phyloP scores from a whole-genome alignment of 75 land plant genomes.

The Pseudotsuga menziesii region DNA sequence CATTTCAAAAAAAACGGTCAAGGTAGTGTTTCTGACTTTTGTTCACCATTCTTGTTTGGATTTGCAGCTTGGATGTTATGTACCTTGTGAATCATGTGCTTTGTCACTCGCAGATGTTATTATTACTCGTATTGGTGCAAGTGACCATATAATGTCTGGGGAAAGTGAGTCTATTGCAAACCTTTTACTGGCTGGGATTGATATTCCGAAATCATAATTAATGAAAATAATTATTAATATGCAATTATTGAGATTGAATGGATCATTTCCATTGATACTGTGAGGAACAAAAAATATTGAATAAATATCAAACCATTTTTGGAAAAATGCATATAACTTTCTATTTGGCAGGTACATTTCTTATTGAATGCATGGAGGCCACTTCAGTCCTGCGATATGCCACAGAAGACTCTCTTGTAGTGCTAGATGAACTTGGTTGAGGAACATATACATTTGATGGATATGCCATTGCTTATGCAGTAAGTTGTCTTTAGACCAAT shows the following conservation, averaged over 20 bases:
- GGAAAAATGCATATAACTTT: background rate
- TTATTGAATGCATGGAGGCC: constrained; percentile 83
- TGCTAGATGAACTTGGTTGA: no score
- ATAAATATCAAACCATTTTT: background rate
- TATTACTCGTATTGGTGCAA: constrained; percentile 91
- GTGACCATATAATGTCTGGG: constrained; percentile 91
- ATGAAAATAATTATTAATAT: no score
- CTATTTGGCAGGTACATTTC: constrained; percentile 66
- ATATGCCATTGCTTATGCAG: no score
- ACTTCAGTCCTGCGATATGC: constrained; percentile 62
- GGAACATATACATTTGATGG: no score
- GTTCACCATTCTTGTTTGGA: background rate
- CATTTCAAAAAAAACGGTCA: background rate
- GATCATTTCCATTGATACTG: background rate
- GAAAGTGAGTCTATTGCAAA: constrained; percentile 29
- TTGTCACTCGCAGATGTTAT: constrained; percentile 76
- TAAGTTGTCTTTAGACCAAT: no score
- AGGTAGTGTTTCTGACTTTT: background rate
- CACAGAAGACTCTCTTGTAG: no score
- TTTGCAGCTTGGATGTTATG: constrained; percentile 80
- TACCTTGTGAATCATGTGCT: constrained; percentile 64
- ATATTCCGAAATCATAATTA: no score
- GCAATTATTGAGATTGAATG: constrained; percentile 6
- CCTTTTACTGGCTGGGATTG: no score
- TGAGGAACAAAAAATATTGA: background rate